Evolutionary conservation across 768 basidiomycete genomes (phyloP).

Genomic region (Cystofilobasidium macerans): DNA sequence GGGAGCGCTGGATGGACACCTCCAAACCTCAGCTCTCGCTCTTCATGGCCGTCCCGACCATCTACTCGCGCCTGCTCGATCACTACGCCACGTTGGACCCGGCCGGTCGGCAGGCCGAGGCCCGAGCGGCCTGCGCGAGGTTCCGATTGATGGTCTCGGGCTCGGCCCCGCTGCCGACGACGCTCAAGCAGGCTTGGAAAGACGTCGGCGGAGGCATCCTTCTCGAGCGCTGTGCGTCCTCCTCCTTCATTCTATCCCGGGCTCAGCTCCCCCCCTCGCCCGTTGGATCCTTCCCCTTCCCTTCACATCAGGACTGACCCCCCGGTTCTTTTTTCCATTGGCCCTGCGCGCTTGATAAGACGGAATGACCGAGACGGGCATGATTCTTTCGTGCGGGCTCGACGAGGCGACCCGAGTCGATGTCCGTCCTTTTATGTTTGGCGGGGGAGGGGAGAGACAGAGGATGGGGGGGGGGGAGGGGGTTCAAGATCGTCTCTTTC

Average conservation of each 20-base stretch:
- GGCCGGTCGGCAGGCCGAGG: conserved; percentile 23
- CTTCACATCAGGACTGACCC: too few species aligned
- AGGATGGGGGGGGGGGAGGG: too few species aligned
- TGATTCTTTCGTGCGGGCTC: conserved; percentile 29
- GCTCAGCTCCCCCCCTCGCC: neutral
- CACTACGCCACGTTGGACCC: conserved; percentile 6
- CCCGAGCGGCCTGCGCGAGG: conserved; percentile 29
- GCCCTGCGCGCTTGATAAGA: conserved; percentile 9
- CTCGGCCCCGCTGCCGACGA: conserved; percentile 33
- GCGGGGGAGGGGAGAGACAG: too few species aligned
- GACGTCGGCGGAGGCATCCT: conserved; percentile 32
- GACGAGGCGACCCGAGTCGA: conserved; percentile 28
- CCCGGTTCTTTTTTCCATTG: neutral
- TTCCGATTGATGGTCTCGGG: conserved; percentile 34
- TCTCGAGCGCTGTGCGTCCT: conserved; percentile 28
- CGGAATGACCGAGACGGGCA: conserved; percentile 36
- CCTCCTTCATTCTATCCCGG: neutral
- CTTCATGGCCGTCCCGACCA: conserved; percentile 36
- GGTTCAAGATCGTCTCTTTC: too few species aligned
- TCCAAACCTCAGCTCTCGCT: conserved; percentile 30
- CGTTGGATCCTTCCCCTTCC: neutral
- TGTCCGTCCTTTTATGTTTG: conserved; percentile 12
- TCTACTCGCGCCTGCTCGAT: conserved; percentile 22
- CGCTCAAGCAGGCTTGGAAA: conserved; percentile 33
- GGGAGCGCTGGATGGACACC: conserved; percentile 30